Evolutionary conservation across 345 rosid species (phyloP).

Genomic region (Theobroma cacao): DNA sequence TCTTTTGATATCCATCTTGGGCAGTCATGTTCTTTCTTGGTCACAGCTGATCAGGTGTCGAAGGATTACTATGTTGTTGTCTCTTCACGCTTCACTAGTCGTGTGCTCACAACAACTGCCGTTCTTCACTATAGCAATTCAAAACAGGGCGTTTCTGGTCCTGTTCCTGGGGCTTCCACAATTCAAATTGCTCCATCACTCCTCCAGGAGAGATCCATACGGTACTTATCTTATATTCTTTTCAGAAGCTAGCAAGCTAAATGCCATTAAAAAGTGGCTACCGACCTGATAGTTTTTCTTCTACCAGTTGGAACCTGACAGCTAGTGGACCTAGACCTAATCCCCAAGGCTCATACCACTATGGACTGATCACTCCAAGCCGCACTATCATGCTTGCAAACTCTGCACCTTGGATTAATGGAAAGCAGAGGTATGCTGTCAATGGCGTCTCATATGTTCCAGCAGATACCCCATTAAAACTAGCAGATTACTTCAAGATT

Average conservation of each 20-base stretch:
- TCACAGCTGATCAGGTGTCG: constrained; percentile 74
- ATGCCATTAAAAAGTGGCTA: not conserved
- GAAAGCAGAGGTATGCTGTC: constrained; percentile 83
- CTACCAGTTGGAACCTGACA: constrained; percentile 73
- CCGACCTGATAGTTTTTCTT: not conserved
- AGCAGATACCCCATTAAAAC: constrained; percentile 83
- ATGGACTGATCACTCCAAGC: constrained; percentile 74
- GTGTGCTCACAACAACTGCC: constrained; percentile 70
- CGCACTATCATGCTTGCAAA: constrained; percentile 68
- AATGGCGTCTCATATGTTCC: constrained; percentile 72
- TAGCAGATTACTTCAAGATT: constrained; percentile 85
- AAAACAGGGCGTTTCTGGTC: constrained; percentile 61
- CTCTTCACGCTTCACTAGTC: constrained; percentile 69
- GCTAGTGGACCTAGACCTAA: constrained; percentile 97
- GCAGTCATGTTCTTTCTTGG: constrained; percentile 82
- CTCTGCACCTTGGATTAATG: constrained; percentile 74
- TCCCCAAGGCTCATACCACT: constrained; percentile 98
- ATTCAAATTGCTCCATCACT: constrained; percentile 59
- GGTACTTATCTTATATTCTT: constrained; percentile 33
- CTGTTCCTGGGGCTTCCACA: constrained; percentile 77
- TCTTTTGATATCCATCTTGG: constrained; percentile 88
- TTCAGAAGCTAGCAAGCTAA: not conserved
- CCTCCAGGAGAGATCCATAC: constrained; percentile 83
- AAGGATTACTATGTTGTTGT: constrained; percentile 77
- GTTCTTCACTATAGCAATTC: constrained; percentile 90